These are phyloP conservation scores for Gnaphalium uliginosum DNA, from an alignment of 129 eudicot species.

Conservation along the genomic window DNA sequence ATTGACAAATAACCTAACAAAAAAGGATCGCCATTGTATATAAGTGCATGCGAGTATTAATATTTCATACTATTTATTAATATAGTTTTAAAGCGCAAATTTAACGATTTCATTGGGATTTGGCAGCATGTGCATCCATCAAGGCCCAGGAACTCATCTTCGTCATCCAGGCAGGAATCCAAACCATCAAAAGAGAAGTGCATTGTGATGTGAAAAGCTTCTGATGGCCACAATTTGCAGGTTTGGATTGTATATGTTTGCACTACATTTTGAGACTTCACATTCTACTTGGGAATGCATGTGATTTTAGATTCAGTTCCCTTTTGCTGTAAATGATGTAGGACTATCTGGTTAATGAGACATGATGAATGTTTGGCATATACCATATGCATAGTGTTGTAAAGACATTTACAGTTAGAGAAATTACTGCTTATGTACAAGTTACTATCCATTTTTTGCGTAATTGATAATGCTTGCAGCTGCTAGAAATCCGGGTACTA, in stretches of 20 bases:
- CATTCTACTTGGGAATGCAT: slow-evolving; percentile 18
- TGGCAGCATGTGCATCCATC: slow-evolving; percentile 55
- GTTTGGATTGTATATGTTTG: slow-evolving; percentile 33
- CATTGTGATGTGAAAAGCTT: slow-evolving; percentile 52
- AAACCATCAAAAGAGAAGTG: slow-evolving; percentile 62
- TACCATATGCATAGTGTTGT: slow-evolving; percentile 27
- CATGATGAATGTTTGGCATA: slow-evolving; percentile 21
- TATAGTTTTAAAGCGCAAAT: not conserved
- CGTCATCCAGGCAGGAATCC: slow-evolving; percentile 57
- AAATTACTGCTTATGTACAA: slow-evolving; percentile 18
- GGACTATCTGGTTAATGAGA: slow-evolving; percentile 17
- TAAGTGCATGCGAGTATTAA: not conserved
- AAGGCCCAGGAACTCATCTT: slow-evolving; percentile 44
- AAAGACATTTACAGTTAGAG: slow-evolving; percentile 27
- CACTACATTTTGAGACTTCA: slow-evolving; percentile 20
- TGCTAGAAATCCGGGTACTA: not conserved
- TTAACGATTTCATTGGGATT: slow-evolving; percentile 14
- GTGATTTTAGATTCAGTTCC: slow-evolving; percentile 25
- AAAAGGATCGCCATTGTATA: not conserved
- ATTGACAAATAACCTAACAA: not conserved
- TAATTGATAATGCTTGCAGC: not conserved
- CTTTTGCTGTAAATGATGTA: slow-evolving; percentile 33
- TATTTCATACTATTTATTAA: not conserved
- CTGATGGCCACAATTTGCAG: not conserved
- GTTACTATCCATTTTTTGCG: slow-evolving; percentile 16